Evolutionary conservation across 1,284 basidiomycete species (phyloP).

Genomic region (Porogramme epimiltina): DNA sequence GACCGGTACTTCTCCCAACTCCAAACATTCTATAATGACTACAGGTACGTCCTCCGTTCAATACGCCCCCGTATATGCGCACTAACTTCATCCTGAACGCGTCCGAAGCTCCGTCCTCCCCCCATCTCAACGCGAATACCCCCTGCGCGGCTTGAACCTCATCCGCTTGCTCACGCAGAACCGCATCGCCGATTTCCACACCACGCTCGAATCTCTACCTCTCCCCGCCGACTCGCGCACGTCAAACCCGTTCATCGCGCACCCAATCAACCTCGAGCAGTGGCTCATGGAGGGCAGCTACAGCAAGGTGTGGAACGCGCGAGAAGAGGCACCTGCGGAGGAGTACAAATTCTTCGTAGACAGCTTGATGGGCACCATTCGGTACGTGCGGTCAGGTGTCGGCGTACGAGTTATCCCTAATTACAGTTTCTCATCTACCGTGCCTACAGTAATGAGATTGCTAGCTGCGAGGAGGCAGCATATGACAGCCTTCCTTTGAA

Average conservation of each 20-base stretch:
- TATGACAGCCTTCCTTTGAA: slow-evolving; percentile 87
- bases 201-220: slow-evolving; percentile 94
- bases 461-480: slow-evolving; percentile 89
- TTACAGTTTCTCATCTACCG: neutral
- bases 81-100: neutral
- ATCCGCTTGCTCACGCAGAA: slow-evolving; percentile 95
- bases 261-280: slow-evolving; percentile 89
- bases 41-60: slow-evolving; percentile 49
- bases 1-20: slow-evolving; percentile 95
- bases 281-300: slow-evolving; percentile 99
- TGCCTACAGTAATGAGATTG: slow-evolving; percentile 80
- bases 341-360: slow-evolving; percentile 93
- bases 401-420: no score
- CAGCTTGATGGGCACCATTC: slow-evolving; percentile 90
- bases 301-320: slow-evolving; percentile 96
- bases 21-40: slow-evolving; percentile 91
- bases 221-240: slow-evolving; percentile 73
- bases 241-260: slow-evolving; percentile 79
- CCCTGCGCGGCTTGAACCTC: slow-evolving; percentile 91
- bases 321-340: slow-evolving; percentile 83
- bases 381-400: slow-evolving; percentile 42
- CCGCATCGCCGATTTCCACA: slow-evolving; percentile 97
- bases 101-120: slow-evolving; percentile 69
- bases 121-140: slow-evolving; percentile 82
- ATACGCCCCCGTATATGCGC: neutral